A percentile compares a stretch with the other conserved stretches of the same genome.
Evolutionary conservation across 805 yeast species (phyloP).

Genomic region (Hyphopichia homilentoma): DNA sequence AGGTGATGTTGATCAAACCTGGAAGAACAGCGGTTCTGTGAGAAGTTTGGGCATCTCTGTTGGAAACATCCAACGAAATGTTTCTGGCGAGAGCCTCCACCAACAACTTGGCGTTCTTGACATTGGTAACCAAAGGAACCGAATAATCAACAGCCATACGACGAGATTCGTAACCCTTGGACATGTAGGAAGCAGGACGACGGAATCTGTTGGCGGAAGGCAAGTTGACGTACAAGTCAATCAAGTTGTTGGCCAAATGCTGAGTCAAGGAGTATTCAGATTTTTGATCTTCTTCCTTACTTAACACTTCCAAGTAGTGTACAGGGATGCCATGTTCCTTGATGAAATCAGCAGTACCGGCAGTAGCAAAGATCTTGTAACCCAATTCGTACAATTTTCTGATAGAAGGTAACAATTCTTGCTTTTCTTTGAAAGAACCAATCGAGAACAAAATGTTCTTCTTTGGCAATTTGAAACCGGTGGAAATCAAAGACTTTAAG

Average conservation of each 20-base stretch:
- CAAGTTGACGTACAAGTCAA: slow-evolving; percentile 92
- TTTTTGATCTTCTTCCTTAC: slow-evolving; percentile 72
- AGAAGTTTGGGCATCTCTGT: slow-evolving; percentile 86
- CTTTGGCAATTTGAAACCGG: slow-evolving; percentile 93
- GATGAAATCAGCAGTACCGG: slow-evolving; percentile 98
- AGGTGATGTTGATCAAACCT: slow-evolving; percentile 78
- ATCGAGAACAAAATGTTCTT: slow-evolving; percentile 89
- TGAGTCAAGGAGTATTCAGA: slow-evolving; percentile 93
- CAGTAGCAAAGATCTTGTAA: slow-evolving; percentile 90
- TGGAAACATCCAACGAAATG: slow-evolving; percentile 61
- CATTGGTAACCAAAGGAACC: slow-evolving; percentile 95
- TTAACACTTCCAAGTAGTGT: slow-evolving; percentile 85
- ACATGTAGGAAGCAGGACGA: slow-evolving; percentile 97
- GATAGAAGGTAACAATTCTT: slow-evolving; percentile 86
- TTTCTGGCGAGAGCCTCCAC: slow-evolving; percentile 89
- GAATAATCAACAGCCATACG: slow-evolving; percentile 99
- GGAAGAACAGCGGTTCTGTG: slow-evolving; percentile 80
- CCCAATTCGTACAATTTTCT: slow-evolving; percentile 78
- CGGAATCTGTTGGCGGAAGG: slow-evolving; percentile 97
- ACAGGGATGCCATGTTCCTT: slow-evolving; percentile 94
- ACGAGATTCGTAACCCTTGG: slow-evolving; percentile 96
- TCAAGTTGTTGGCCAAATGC: slow-evolving; percentile 93
- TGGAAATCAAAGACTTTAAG: slow-evolving; percentile 87
- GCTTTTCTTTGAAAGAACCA: slow-evolving; percentile 96
- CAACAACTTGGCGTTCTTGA: slow-evolving; percentile 92